Conservation (phyloP, 192 early-diverging fungal genomes). For the Chytriomyces confervae region DNA sequence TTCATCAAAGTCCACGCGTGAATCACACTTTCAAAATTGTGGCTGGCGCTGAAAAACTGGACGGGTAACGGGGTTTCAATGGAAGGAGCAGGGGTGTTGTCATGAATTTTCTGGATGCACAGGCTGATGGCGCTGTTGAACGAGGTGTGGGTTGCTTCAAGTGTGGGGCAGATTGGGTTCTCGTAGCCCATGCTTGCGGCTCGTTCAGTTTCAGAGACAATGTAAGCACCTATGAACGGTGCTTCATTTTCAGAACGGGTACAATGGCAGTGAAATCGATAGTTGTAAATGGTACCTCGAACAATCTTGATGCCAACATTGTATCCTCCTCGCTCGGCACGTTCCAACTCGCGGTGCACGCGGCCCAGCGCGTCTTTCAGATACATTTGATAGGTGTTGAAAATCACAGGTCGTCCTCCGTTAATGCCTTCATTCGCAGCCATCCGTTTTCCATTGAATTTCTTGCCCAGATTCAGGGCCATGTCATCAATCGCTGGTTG, state of each 20-base stretch:
- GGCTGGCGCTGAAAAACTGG: constrained; percentile 84
- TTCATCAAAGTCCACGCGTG: constrained; percentile 65
- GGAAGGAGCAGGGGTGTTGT: not conserved
- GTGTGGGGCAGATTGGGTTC: constrained; percentile 80
- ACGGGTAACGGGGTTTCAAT: constrained; percentile 55
- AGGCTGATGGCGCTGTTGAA: constrained; percentile 81
- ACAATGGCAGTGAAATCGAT: not conserved
- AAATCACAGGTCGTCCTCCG: constrained; percentile 60
- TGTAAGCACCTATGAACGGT: constrained; percentile 65
- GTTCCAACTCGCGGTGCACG: constrained; percentile 69
- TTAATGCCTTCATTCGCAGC: constrained; percentile 2
- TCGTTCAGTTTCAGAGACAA: constrained; percentile 74
- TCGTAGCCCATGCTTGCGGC: constrained; percentile 71
- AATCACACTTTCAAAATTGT: constrained; percentile 84
- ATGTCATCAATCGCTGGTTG: constrained; percentile 91
- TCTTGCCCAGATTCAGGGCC: constrained; percentile 69
- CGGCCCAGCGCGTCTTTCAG: constrained; percentile 68
- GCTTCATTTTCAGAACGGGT: not conserved
- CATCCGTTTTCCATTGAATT: constrained; percentile 65
- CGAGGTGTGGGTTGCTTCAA: constrained; percentile 80
- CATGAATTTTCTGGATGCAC: constrained; percentile 64
- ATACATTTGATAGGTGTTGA: constrained; percentile 98
- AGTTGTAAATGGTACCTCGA: constrained; percentile 55
- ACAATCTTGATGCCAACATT: constrained; percentile 87
- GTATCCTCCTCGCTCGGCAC: constrained; percentile 73